Evolutionary conservation across 192 early-diverging fungal genomes (phyloP).

Genomic region (Rhizophagus clarus): DNA sequence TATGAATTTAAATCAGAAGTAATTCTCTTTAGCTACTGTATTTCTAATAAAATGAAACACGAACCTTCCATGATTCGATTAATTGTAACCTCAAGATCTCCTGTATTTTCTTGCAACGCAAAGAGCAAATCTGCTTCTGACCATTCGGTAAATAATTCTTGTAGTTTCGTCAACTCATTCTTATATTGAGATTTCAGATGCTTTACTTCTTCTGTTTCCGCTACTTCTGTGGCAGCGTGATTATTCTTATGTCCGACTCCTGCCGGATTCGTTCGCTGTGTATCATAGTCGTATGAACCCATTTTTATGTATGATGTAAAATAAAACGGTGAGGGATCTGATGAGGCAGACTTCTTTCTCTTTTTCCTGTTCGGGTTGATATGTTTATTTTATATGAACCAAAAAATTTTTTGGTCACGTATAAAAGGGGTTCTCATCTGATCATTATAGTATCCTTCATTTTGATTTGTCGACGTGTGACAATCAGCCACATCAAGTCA

Average conservation of each 20-base stretch:
- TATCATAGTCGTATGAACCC: slow-evolving; percentile 29
- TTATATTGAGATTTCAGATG: slow-evolving; percentile 64
- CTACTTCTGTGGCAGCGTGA: slow-evolving; percentile 39
- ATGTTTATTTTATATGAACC: not conserved
- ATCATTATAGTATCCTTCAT: slow-evolving; percentile 5
- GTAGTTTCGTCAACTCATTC: slow-evolving; percentile 59
- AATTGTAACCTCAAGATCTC: slow-evolving; percentile 82
- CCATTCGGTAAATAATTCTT: slow-evolving; percentile 82
- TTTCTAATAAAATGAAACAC: not conserved
- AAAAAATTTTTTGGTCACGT: slow-evolving; percentile 21
- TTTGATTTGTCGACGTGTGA: slow-evolving; percentile 2
- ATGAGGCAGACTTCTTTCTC: slow-evolving; percentile 9
- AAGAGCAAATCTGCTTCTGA: slow-evolving; percentile 85
- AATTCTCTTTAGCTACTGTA: not conserved
- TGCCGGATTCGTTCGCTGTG: slow-evolving; percentile 24
- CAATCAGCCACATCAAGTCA: no score
- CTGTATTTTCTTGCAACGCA: slow-evolving; percentile 81
- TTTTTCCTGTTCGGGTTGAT: not conserved
- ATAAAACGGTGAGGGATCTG: not conserved
- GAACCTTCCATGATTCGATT: slow-evolving; percentile 81
- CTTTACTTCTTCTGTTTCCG: slow-evolving; percentile 63
- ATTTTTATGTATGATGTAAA: slow-evolving; percentile 14
- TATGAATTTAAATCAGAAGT: no score
- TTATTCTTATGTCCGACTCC: slow-evolving; percentile 21
- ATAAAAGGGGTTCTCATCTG: slow-evolving; percentile 22